A percentile compares a stretch with the other conserved stretches of the same genome.
Conservation (phyloP, 2,329 filamentous ascomycete species). For the Aspergillus arachidicola region DNA sequence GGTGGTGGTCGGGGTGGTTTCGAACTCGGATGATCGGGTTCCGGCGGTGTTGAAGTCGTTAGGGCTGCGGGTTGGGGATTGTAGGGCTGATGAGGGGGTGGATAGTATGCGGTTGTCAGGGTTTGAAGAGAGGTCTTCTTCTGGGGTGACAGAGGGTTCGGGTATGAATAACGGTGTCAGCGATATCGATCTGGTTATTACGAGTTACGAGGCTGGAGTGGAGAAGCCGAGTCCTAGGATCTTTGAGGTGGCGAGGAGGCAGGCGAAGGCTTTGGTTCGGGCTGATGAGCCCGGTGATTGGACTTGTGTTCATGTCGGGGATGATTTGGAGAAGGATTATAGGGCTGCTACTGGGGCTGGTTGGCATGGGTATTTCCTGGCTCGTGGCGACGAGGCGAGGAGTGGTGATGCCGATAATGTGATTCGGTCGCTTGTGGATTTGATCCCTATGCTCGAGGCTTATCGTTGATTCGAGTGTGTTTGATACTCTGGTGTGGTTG, state of each 20-base stretch:
- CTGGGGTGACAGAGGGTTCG: not conserved
- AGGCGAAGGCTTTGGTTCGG: conserved; percentile 26
- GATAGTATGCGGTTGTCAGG: conserved; percentile 29
- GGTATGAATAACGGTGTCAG: conserved; percentile 5
- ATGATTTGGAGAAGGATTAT: conserved; percentile 48
- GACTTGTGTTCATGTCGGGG: conserved; percentile 47
- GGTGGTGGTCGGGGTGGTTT: conserved; percentile 46
- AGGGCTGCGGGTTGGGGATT: conserved; percentile 40
- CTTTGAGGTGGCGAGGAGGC: conserved; percentile 41
- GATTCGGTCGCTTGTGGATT: conserved; percentile 29
- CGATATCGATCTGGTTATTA: conserved; percentile 49
- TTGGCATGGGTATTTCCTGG: conserved; percentile 40
- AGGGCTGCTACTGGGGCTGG: conserved; percentile 40
- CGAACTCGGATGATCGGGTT: conserved; percentile 51
- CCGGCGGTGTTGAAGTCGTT: conserved; percentile 42
- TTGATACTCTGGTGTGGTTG: not conserved
- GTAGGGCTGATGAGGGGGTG: conserved; percentile 34
- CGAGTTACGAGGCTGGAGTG: conserved; percentile 50
- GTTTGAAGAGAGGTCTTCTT: conserved; percentile 18
- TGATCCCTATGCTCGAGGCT: conserved; percentile 22
- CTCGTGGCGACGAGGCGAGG: conserved; percentile 20
- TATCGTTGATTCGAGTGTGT: conserved; percentile 1
- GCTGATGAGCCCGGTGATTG: conserved; percentile 18
- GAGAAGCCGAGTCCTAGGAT: conserved; percentile 47
- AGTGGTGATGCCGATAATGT: conserved; percentile 12